Percentiles rank a stretch among this genome's conserved stretches.
These are phyloP conservation scores for Schizopora paradoxa DNA, from an alignment of 1,284 basidiomycete genomes.

Conservation along the genomic window DNA sequence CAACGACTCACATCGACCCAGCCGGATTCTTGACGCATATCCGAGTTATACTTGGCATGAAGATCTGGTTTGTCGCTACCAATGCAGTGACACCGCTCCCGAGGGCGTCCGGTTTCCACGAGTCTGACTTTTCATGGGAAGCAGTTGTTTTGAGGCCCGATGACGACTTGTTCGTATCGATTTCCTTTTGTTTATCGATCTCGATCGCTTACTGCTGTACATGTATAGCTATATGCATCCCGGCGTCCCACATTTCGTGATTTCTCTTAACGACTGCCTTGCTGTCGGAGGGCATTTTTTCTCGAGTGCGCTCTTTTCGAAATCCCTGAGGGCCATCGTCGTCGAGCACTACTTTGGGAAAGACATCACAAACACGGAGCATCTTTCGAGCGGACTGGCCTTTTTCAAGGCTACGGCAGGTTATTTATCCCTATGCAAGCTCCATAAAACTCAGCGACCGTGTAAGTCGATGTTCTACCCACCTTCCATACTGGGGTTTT, in stretches of 20 bases:
- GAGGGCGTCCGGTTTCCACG: background rate
- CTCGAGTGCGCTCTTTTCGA: background rate
- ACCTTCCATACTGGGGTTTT: background rate
- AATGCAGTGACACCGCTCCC: background rate
- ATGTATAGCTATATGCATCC: slow-evolving; percentile 1
- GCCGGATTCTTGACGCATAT: background rate
- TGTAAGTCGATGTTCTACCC: background rate
- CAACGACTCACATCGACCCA: background rate
- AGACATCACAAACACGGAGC: background rate
- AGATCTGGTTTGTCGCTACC: background rate
- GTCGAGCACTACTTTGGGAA: background rate
- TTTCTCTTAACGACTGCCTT: background rate
- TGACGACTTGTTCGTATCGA: background rate
- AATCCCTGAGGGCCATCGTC: background rate
- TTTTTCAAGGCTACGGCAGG: background rate
- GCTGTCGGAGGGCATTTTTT: slow-evolving; percentile 2
- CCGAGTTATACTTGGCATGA: background rate
- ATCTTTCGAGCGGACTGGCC: background rate
- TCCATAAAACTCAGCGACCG: background rate
- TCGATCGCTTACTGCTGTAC: background rate
- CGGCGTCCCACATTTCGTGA: background rate
- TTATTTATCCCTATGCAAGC: background rate
- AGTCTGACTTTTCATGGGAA: background rate
- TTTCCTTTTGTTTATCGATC: background rate
- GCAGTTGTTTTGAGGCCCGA: background rate